Base-by-base conservation (phyloP, 441 rosid species). In the Pelargonium exstipulatum region DNA sequence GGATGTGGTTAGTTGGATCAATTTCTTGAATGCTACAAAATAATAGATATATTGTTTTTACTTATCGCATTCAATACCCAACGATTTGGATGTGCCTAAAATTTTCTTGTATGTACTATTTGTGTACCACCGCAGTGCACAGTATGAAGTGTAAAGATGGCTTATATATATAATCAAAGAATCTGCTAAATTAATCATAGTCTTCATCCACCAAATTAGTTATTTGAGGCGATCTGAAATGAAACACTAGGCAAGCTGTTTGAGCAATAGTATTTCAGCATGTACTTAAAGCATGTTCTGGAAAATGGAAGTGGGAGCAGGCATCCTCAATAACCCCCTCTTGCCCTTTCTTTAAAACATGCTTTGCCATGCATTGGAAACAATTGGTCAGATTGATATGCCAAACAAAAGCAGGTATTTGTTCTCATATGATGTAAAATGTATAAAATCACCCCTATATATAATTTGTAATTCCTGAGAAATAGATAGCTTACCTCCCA, bases 401-500 rank as follows among this genome's bases (percentile, higher is more conserved):
- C 3, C 35, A 29, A 29, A 29, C 35, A 29, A 29, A 29, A 29
- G 35, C 35, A 29, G 35, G 35, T 32, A 24, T 24, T 24, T 2
- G 29, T 10, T 49, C 17, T 16, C 55, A 49, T 13, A 16, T 2
- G 55, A 49, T 16, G 14, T 49, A 49, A 49, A 24, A 24, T 49
- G 55, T 49, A 5, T 12, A 4, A n/a, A 49, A 49, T 12, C 17
- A 13, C 55, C 14, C 55, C 13, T 49, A 49, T 49, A 49, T n/a
- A n/a, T 49, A 49, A 49, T 49, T 49, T 49, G 55, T 16, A 49
- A 49, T 49, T n/a, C 13, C 55, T 49, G 29, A 24, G 22, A 62
- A 66, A 71, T 29, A n/a, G 49, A 49, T 79, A 94, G 3, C 29
- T 0, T 24, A 24, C 98, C 97, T 94, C 98, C 98, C 98, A 94